A percentile compares a stretch with the other conserved stretches of the same genome.
These are phyloP conservation scores for Mangifera indica DNA, from an alignment of 345 rosid genomes.

Conservation along the genomic window DNA sequence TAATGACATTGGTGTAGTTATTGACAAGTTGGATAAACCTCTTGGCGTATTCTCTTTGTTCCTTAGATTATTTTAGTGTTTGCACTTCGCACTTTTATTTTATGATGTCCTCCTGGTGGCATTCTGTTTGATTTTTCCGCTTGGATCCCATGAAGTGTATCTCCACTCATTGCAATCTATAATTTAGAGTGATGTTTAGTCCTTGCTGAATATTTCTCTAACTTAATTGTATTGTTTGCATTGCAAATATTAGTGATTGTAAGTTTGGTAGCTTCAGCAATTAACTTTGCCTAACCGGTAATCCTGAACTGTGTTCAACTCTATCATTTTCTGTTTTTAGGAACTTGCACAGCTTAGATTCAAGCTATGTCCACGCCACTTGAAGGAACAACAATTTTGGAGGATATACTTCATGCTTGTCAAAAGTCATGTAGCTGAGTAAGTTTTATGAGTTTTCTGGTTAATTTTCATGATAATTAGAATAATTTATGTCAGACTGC, in stretches of 20 bases:
- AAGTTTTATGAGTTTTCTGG: conserved; percentile 19
- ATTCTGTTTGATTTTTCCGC: not conserved
- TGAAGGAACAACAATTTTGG: conserved; percentile 91
- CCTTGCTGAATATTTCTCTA: not conserved
- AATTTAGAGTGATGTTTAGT: not conserved
- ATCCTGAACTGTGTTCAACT: conserved; percentile 10
- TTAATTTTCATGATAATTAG: not conserved
- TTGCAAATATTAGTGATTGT: not conserved
- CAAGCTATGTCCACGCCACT: conserved; percentile 63
- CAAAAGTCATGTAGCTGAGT: conserved; percentile 64
- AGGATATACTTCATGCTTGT: conserved; percentile 75
- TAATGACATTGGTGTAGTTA: not conserved
- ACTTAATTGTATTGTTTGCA: not conserved
- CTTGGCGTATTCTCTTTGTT: not conserved
- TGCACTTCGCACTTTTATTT: not conserved
- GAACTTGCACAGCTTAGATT: conserved; percentile 84
- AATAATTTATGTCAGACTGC: not conserved
- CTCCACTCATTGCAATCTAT: too few species aligned
- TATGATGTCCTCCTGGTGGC: not conserved
- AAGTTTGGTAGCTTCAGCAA: conserved; percentile 4
- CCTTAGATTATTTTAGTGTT: not conserved
- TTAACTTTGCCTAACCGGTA: not conserved
- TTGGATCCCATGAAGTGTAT: too few species aligned
- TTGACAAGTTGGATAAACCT: not conserved
- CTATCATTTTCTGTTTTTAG: conserved; percentile 29